Evolutionary conservation across 805 yeast genomes (phyloP).

Genomic region (Starmerella vitae): DNA sequence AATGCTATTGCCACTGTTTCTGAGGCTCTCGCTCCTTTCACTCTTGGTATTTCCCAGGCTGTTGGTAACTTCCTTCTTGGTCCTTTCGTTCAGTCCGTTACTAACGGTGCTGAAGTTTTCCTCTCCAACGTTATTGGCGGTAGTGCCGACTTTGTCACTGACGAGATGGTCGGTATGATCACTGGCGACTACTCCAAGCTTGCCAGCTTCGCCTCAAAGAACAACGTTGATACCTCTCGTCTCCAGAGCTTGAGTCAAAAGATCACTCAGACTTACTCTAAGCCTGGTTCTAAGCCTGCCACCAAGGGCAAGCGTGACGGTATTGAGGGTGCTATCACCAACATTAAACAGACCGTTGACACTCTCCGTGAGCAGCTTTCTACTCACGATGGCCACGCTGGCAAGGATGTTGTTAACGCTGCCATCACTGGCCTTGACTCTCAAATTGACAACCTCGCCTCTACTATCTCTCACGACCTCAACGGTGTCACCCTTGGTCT

Average conservation of each 20-base stretch:
- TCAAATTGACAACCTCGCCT: conserved; percentile 25
- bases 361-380: conserved; percentile 16
- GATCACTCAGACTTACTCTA: conserved; percentile 11
- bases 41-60: conserved; percentile 16
- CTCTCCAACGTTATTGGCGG: conserved; percentile 21
- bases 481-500: conserved; percentile 21
- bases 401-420: conserved; percentile 18
- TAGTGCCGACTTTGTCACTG: conserved; percentile 18
- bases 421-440: conserved; percentile 27
- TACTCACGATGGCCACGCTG: conserved; percentile 19
- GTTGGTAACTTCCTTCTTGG: conserved; percentile 20
- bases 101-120: conserved; percentile 24
- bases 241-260: conserved; percentile 14
- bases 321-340: conserved; percentile 16
- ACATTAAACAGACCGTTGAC: conserved; percentile 17
- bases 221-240: conserved; percentile 13
- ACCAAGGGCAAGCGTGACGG: conserved; percentile 8
- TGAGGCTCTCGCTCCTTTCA: conserved; percentile 11
- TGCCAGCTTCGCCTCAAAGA: conserved; percentile 15
- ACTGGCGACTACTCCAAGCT: conserved; percentile 19
- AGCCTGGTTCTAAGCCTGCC: too few relatives aligned
- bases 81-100: conserved; percentile 25
- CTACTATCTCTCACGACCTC: conserved; percentile 13
- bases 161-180: conserved; percentile 18
- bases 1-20: conserved; percentile 16